Evolutionary conservation across 2,329 filamentous ascomycete species (phyloP).

Genomic region (Aspergillus caelatus): DNA sequence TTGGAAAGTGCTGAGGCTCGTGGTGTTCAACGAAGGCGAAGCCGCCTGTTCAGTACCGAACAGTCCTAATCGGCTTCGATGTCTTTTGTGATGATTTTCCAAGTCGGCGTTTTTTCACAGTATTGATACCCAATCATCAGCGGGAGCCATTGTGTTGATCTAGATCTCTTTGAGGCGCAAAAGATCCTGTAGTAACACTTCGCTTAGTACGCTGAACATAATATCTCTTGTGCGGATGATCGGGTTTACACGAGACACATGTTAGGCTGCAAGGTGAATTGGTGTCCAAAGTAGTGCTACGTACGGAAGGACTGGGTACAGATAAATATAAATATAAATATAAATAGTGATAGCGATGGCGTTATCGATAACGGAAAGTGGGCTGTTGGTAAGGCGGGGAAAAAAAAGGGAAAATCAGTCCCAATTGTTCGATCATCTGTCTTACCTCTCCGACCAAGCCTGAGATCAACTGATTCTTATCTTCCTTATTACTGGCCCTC

Average conservation of each 20-base stretch:
- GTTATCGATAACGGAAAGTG: slow-evolving; percentile 27
- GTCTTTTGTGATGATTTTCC: neutral
- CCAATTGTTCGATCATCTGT: slow-evolving; percentile 5
- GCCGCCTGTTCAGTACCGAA: slow-evolving; percentile 27
- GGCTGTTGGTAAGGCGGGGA: slow-evolving; percentile 15
- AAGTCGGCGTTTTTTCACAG: neutral
- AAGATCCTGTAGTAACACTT: neutral
- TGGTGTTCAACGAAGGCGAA: slow-evolving; percentile 38
- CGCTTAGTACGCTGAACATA: neutral
- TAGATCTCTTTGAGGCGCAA: neutral
- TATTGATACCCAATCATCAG: neutral
- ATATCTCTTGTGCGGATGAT: neutral
- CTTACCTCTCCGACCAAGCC: slow-evolving; percentile 7
- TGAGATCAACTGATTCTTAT: slow-evolving; percentile 2
- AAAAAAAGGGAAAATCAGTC: neutral
- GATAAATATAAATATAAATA: neutral
- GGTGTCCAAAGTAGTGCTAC: neutral
- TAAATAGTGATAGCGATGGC: neutral
- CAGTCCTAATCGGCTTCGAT: slow-evolving; percentile 9
- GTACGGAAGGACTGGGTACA: neutral
- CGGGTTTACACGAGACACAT: neutral
- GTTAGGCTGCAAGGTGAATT: neutral
- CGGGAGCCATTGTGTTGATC: neutral
- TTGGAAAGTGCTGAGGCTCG: slow-evolving; percentile 35
- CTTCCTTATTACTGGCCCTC: slow-evolving; percentile 5